Base-by-base conservation (phyloP, 2,329 filamentous ascomycete genomes). In the Ustilaginoidea virens region DNA sequence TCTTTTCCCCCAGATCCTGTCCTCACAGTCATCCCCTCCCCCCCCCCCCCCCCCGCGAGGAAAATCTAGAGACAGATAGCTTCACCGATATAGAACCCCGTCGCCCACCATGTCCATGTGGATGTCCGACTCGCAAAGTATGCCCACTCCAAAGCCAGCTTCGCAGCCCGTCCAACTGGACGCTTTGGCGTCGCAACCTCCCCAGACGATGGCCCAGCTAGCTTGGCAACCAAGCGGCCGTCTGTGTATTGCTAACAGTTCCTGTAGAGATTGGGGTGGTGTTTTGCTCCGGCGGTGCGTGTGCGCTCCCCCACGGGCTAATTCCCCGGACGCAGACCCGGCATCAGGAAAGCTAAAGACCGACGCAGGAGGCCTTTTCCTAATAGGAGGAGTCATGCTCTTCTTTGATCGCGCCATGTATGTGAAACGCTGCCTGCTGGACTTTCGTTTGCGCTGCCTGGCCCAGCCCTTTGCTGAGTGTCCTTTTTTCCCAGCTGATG, bases 401-500 rank as follows among this genome's bases (percentile, higher is more conserved):
- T 96, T 98, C 63, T 98, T 98, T 61, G 90, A 98, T 58, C 74
- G 90, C 40, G 82, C 90, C 47, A 86, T 96, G 82, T 87, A 63
- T 48, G 75, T 63, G 7, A 15, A 11, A n/a, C n/a, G n/a, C n/a
- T n/a, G n/a, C n/a, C n/a, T n/a, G n/a, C n/a, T n/a, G n/a, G 24
- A 20, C 19, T 20, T 20, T 20, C n/a, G n/a, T n/a, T n/a, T n/a
- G n/a, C 5, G 12, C 24, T 26, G 11, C 9, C 7, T 6, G 16
- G 11, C 12, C 14, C 24, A 13, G 15, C n/a, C 2, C 12, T 10
- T 10, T 16, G 26, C 26, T 16, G 5, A 12, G 4, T 25, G 16
- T 20, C 17, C 13, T 18, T 28, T 25, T 23, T 26, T 15, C 17
- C 13, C 13, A n/a, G 10, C 28, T 31, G 22, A 6, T 39, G n/a